Base-by-base conservation (phyloP, 148 eudicot species). In the Polygonum maritimum region DNA sequence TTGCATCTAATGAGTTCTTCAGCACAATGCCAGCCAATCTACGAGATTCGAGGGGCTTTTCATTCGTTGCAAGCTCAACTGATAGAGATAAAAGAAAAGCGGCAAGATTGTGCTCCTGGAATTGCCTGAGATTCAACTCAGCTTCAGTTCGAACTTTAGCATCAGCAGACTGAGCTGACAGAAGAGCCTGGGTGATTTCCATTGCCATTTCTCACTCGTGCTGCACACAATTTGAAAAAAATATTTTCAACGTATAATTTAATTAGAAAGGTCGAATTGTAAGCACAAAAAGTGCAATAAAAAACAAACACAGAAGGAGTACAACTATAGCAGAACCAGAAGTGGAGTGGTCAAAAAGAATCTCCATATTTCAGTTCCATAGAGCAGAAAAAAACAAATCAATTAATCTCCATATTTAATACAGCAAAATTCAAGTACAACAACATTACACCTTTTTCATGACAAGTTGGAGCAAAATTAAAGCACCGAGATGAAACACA, bases 1-100 rank as follows among this genome's bases (percentile, higher is more conserved):
- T 91, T 48, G 96, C 91, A 83, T 91, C 96, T 81, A 91, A 77
- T 3, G 91, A 80, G 55, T 91, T 91, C 79, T 91, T 91, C 40
- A 91, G 84, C 35, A 89, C 84, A 62, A 91, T 86, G 83, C 96
- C 96, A 75, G 96, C 96, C 73, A 91, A 83, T 26, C 86, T 79
- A 52, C 96, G 91, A n/a, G 88, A 83, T 72, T 91, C 96, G 22
- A 83, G 74, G 9, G 96, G 96, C 73, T 91, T 91, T 19, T 83
- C 87, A 79, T 91, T 87, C 73, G 82, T 86, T 2, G 92, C 82
- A 22, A 91, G 89, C 81, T 91, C 96, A 71, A 81, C 65, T 36
- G 92, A 89, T 69, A 91, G 76, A 2, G 91, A 85, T 5, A 89
- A 26, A 48, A 91, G 80, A 45, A 84, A 91, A 48, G 74, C 84